Evolutionary conservation across 768 basidiomycete genomes (phyloP).

Genomic region (Suillus hirtellus): DNA sequence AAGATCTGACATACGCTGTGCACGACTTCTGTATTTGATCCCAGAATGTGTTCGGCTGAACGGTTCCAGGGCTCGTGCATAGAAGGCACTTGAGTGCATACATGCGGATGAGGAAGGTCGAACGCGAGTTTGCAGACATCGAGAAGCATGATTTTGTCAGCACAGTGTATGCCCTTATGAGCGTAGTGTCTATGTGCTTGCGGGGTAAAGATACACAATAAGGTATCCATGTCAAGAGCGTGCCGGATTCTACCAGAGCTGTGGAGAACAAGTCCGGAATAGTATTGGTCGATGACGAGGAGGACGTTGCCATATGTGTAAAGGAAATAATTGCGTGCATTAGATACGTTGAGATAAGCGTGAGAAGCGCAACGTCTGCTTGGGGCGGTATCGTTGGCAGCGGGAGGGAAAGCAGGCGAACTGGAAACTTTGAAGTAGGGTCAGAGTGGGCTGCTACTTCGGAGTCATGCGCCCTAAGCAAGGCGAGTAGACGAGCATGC

Average conservation of each 20-base stretch:
- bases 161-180: slow-evolving; percentile 59
- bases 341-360: slow-evolving; percentile 61
- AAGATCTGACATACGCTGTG: slow-evolving; percentile 31
- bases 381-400: slow-evolving; percentile 35
- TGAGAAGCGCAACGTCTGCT: slow-evolving; percentile 39
- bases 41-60: slow-evolving; percentile 64
- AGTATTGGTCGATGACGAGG: slow-evolving; percentile 13
- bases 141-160: slow-evolving; percentile 38
- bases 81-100: slow-evolving; percentile 49
- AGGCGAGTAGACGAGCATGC: slow-evolving; percentile 40
- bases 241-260: slow-evolving; percentile 32
- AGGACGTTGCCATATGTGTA: slow-evolving; percentile 28
- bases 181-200: slow-evolving; percentile 57
- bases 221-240: slow-evolving; percentile 57
- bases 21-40: slow-evolving; percentile 60
- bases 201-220: slow-evolving; percentile 41
- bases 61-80: slow-evolving; percentile 46
- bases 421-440: slow-evolving; percentile 9
- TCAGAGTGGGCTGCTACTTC: not conserved
- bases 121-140: slow-evolving; percentile 32
- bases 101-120: slow-evolving; percentile 39
- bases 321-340: slow-evolving; percentile 50
- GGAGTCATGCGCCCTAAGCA: not conserved
- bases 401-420: slow-evolving; percentile 44
- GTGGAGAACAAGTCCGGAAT: slow-evolving; percentile 24